These are phyloP conservation scores for Carex arenaria DNA, from an alignment of 202 grass and related monocot genomes.

Conservation along the genomic window DNA sequence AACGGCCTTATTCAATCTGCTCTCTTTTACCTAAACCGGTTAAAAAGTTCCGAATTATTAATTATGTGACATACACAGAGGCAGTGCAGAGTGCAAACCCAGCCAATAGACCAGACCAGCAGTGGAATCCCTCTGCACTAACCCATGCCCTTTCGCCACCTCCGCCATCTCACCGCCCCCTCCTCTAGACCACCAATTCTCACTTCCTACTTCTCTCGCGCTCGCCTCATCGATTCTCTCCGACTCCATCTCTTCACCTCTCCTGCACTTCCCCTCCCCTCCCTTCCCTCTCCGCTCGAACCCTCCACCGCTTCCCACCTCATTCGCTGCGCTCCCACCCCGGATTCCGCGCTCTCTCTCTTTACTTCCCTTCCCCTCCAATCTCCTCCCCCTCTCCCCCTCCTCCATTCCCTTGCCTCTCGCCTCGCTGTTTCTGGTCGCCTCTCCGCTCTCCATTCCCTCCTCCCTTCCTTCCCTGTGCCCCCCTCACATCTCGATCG, in stretches of 20 bases:
- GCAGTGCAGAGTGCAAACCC: too few relatives aligned
- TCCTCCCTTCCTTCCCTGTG: slow-evolving; percentile 44
- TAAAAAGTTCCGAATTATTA: background rate
- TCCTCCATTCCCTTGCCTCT: slow-evolving; percentile 45
- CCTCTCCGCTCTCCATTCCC: slow-evolving; percentile 35
- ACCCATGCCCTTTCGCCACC: background rate
- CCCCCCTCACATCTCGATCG: slow-evolving; percentile 50
- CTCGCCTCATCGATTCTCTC: slow-evolving; percentile 62
- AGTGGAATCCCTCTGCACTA: background rate
- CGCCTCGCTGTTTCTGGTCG: slow-evolving; percentile 39
- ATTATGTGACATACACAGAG: too few relatives aligned
- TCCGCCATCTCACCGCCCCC: background rate
- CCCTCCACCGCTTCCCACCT: slow-evolving; percentile 43
- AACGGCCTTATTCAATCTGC: too few relatives aligned
- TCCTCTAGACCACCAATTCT: slow-evolving; percentile 22
- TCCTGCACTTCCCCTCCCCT: background rate
- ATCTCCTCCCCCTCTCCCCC: slow-evolving; percentile 36
- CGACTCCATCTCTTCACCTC: slow-evolving; percentile 38
- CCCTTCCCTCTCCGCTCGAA: slow-evolving; percentile 19
- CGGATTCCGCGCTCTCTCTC: slow-evolving; percentile 35
- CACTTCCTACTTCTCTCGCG: slow-evolving; percentile 58
- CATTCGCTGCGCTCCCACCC: slow-evolving; percentile 45
- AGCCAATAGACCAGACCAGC: background rate
- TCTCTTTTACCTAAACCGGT: background rate
- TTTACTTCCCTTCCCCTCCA: slow-evolving; percentile 34